Conservation (phyloP, 2,329 filamentous ascomycete species). For the Hirsutella thompsonii region DNA sequence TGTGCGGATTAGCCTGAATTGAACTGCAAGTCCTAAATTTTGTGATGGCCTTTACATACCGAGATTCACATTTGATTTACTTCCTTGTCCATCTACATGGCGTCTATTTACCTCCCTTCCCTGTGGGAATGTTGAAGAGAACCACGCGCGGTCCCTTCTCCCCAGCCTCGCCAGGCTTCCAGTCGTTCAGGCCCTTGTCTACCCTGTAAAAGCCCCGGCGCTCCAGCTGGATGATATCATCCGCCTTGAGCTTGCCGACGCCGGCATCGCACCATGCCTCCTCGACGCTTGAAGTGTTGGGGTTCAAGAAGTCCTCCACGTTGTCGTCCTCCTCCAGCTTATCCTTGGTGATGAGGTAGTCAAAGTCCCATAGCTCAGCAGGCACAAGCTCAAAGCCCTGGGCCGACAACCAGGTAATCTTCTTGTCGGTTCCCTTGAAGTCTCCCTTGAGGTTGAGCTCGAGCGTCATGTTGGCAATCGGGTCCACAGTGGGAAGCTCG, state of each 20-base stretch:
- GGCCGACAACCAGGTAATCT: slow-evolving; percentile 82
- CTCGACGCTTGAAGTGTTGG: slow-evolving; percentile 60
- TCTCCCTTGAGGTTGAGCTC: slow-evolving; percentile 89
- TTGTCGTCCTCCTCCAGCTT: slow-evolving; percentile 81
- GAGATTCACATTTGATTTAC: no score
- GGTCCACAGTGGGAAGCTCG: slow-evolving; percentile 42
- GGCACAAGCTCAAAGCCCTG: slow-evolving; percentile 65
- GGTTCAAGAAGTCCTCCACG: slow-evolving; percentile 72
- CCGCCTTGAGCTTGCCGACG: slow-evolving; percentile 63
- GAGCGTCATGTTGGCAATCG: slow-evolving; percentile 59
- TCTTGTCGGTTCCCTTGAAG: slow-evolving; percentile 92
- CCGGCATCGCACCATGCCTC: slow-evolving; percentile 72
- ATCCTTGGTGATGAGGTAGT: slow-evolving; percentile 91
- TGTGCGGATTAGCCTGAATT: no score
- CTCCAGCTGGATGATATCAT: slow-evolving; percentile 92
- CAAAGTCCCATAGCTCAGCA: slow-evolving; percentile 85
- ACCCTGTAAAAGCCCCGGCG: slow-evolving; percentile 85
- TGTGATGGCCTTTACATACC: no score
- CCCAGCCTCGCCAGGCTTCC: slow-evolving; percentile 35
- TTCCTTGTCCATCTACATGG: not conserved
- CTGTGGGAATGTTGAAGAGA: slow-evolving; percentile 45
- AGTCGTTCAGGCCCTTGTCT: slow-evolving; percentile 48
- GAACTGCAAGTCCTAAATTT: no score
- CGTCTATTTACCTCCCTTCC: slow-evolving; percentile 13
- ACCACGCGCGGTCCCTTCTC: slow-evolving; percentile 35